Evolutionary conservation across 2,329 filamentous ascomycete genomes (phyloP), one percentile per base, ranked within the genome.

Genomic region (Aspergillus jensenii): DNA sequence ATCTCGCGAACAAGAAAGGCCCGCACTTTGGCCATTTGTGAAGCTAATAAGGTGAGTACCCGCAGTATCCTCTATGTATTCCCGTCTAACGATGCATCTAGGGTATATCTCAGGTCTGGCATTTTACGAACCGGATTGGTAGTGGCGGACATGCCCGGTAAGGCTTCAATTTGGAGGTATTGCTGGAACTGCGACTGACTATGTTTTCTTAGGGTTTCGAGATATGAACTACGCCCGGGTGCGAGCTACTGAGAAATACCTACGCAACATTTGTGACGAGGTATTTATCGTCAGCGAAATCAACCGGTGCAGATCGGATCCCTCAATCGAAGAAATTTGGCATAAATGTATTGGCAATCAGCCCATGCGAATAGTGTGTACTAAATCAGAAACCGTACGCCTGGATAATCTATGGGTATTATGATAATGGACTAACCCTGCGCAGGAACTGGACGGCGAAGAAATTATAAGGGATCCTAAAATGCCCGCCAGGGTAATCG

Each of bases 121-220:
- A 55, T 68, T 31, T 40, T 68, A 40, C 52, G 48, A 4, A 65
- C 58, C 4, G 67, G 67, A 1, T 31, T 68, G 33, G 57, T 68
- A 0, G 14, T 68, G 23, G 61, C 65, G 3, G 67, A 68, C 37
- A 27, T 66, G 19, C 66, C 66, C 5, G 66, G 66, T 67, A 51
- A 19, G 35, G 4, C 7, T 11, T 8, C 6, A 31, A 17, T 19
- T 14, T 35, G 5, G 7, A 23, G n/a, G 4, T 14, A 35, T 27
- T 14, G 5, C 15, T 21, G 12, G 25, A 33, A 25, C 45, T 14
- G n/a, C 9, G 27, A 17, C 5, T 33, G 17, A 33, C 8, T 47
- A n/a, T 15, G 4, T 35, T 21, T 35, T 23, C 40, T 14, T 27
- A 67, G 66, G 66, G 2, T 59, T 67, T 5, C 60, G 61, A 14